Percentiles rank a stretch among this genome's conserved stretches.
These are phyloP conservation scores for Euphorbia pulcherrima DNA, from an alignment of 345 rosid genomes.

Conservation along the genomic window DNA sequence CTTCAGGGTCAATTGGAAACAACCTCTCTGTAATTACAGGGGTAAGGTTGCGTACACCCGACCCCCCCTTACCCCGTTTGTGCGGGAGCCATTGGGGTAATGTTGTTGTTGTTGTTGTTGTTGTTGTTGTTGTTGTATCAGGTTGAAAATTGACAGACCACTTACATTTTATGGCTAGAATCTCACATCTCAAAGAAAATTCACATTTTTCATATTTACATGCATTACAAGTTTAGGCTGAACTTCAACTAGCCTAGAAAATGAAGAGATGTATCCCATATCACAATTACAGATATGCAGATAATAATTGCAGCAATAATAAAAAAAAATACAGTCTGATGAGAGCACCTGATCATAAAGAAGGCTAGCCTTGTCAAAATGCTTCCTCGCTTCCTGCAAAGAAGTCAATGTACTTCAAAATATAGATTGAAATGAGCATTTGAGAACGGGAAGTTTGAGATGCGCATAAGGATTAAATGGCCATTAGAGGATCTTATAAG, in stretches of 20 bases:
- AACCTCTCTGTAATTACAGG: too few species aligned
- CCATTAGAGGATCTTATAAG: neutral
- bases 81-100: too few species aligned
- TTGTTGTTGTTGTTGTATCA: too few species aligned
- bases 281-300: neutral
- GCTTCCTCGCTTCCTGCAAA: constrained; percentile 89
- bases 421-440: neutral
- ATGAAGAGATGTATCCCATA: neutral
- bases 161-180: neutral
- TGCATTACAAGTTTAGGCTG: neutral
- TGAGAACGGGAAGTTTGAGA: neutral
- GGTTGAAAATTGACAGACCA: too few species aligned
- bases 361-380: constrained; percentile 93
- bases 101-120: too few species aligned
- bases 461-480: neutral
- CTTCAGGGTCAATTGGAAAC: too few species aligned
- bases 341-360: constrained; percentile 79
- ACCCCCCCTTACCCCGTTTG: too few species aligned
- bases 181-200: neutral
- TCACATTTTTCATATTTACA: neutral
- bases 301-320: constrained; percentile 6
- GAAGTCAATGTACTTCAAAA: constrained; percentile 32
- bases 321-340: constrained; percentile 14
- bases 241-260: neutral
- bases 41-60: too few species aligned